These are phyloP conservation scores for Ascochyta fabae DNA, from an alignment of 2,329 filamentous ascomycete species.

Conservation along the genomic window DNA sequence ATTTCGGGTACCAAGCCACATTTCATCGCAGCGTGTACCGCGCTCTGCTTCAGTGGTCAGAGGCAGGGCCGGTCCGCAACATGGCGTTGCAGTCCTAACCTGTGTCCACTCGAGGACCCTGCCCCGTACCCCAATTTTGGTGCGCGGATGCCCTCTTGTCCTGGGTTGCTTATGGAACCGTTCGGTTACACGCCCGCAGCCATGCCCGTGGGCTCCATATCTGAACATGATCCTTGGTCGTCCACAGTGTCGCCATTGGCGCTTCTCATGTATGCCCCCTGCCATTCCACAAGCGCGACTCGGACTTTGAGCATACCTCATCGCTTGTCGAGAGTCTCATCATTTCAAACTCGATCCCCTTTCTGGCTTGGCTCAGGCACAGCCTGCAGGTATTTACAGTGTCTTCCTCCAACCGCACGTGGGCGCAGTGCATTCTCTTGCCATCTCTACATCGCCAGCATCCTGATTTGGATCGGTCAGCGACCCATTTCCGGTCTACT, in stretches of 20 bases:
- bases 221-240: conserved; percentile 30
- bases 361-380: conserved; percentile 45
- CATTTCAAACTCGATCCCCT: conserved; percentile 26
- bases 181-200: conserved; percentile 45
- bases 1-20: conserved; percentile 45
- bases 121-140: conserved; percentile 39
- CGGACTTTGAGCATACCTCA: conserved; percentile 40
- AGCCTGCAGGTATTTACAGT: conserved; percentile 50
- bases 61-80: conserved; percentile 49
- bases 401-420: conserved; percentile 34
- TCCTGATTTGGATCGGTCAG: conserved; percentile 45
- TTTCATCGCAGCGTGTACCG: conserved; percentile 37
- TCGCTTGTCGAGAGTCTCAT: conserved; percentile 25
- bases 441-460: conserved; percentile 39
- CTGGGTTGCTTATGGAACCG: conserved; percentile 43
- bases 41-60: conserved; percentile 31
- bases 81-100: conserved; percentile 35
- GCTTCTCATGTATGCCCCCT: conserved; percentile 27
- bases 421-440: conserved; percentile 39
- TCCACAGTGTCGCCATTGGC: conserved; percentile 39
- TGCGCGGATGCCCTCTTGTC: conserved; percentile 35
- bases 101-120: conserved; percentile 22
- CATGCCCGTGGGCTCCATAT: conserved; percentile 46
- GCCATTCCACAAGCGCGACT: conserved; percentile 30
- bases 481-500: conserved; percentile 34